phyloP scores from a whole-genome alignment of 2,329 filamentous ascomycete species.

The Cladosporium velox region DNA sequence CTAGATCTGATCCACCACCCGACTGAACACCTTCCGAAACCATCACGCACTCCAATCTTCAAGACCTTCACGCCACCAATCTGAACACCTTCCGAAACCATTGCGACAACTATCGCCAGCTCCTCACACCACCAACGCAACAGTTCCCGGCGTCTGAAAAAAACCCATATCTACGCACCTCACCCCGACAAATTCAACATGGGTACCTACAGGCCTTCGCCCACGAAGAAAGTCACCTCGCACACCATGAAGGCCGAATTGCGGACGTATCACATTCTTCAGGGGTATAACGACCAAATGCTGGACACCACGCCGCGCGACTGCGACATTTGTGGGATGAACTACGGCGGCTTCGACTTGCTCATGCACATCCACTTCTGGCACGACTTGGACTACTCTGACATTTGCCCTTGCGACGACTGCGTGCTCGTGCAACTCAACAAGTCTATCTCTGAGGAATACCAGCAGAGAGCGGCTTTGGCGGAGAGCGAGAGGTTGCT shows the following conservation, averaged over 20 bases:
- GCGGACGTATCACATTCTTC: background rate
- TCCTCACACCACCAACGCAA: background rate
- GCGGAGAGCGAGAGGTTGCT: background rate
- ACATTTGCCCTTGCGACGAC: constrained; percentile 1
- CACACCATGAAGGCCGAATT: background rate
- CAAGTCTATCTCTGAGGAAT: background rate
- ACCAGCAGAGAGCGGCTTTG: background rate
- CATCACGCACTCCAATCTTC: background rate
- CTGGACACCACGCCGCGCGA: background rate
- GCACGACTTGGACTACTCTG: constrained; percentile 1
- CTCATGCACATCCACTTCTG: constrained; percentile 2
- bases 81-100: background rate
- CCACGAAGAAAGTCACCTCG: background rate
- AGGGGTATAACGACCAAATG: background rate
- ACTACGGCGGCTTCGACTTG: constrained; percentile 6
- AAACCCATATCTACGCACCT: background rate
- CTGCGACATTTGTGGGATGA: background rate
- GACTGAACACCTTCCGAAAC: background rate
- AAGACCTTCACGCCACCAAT: background rate
- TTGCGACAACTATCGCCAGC: background rate
- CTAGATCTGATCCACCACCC: background rate
- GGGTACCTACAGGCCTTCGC: background rate
- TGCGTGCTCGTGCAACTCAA: background rate
- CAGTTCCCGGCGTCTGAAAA: background rate
- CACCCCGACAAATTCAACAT: background rate